Evolutionary conservation across 2,329 filamentous ascomycete genomes (phyloP), one percentile per base, ranked within the genome.

Genomic region (Calonectria hawksworthii): DNA sequence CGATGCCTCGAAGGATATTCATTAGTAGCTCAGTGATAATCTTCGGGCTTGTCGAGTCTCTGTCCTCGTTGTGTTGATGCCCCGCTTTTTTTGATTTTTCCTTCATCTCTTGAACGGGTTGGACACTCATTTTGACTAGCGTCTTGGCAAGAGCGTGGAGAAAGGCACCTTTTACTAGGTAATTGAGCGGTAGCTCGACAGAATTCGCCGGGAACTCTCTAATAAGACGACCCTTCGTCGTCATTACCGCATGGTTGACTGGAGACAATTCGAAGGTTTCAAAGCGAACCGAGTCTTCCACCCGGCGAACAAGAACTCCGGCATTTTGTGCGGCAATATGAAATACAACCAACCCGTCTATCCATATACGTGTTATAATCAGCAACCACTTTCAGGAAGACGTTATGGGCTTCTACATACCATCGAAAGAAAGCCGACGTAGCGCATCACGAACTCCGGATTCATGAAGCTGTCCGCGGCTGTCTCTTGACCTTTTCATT

Each of bases 11-110:
- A 2, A 91, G 76, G 4, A 89, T 82, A 0, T 85, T 84, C 0
- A 76, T 64, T 5, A 88, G 83, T 10, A 90, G 84, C 51, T 92
- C 88, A 0, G 89, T 92, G 0, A 93, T 85, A 16, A 92, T 83
- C 2, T 80, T 84, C 0, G 91, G 91, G 69, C 89, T 69, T 0
- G 80, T 82, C 0, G 89, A 89, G 23, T 93, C 89, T 4, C 89
- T 85, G 0, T 80, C 80, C 73, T 92, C 90, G 1, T 79, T 76
- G 9, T 85, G 79, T 0, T 74, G 5, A 1, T 82, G 56, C 0
- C 80, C 66, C 1, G 85, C 86, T 70, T 91, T 92, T 3, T 16
- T 16, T 75, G 82, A 73, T 6, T 63, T 78, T 0, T 74, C 68
- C 1, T 74, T 73, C 32, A 74, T 82, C 10, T 77, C 81, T 1